Evolutionary conservation across 2,329 filamentous ascomycete genomes (phyloP).

Genomic region (Penicillium sp.): DNA sequence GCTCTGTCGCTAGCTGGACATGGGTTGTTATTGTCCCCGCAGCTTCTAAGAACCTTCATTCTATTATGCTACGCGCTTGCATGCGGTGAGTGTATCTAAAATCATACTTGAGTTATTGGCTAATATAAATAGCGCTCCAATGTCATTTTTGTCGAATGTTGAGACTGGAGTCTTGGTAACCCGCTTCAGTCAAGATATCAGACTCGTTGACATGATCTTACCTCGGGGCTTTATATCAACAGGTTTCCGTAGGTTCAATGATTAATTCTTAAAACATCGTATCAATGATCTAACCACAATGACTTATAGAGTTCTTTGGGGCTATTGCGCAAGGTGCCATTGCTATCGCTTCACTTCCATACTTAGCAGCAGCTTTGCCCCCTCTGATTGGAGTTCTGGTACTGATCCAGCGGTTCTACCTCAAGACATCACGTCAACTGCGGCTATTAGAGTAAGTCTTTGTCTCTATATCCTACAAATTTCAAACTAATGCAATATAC

Average conservation of each 20-base stretch:
- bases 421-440: conserved; percentile 20
- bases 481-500: neutral
- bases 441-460: conserved; percentile 11
- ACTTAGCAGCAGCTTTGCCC: conserved; percentile 14
- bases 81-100: neutral
- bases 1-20: neutral
- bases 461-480: neutral
- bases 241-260: neutral
- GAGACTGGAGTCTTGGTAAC: neutral
- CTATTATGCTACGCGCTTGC: neutral
- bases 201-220: neutral
- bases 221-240: neutral
- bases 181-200: neutral
- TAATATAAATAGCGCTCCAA: neutral
- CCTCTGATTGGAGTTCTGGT: conserved; percentile 7
- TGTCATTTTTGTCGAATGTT: neutral
- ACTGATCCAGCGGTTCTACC: conserved; percentile 18
- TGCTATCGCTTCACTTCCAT: conserved; percentile 12
- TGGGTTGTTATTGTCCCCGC: neutral
- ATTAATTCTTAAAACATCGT: neutral
- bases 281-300: neutral
- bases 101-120: neutral
- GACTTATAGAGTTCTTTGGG: neutral
- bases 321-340: conserved; percentile 8
- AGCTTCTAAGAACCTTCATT: neutral